A percentile compares a stretch with the other conserved stretches of the same genome.
Evolutionary conservation across 2,329 filamentous ascomycete species (phyloP).

Genomic region (Penicillium sp.): DNA sequence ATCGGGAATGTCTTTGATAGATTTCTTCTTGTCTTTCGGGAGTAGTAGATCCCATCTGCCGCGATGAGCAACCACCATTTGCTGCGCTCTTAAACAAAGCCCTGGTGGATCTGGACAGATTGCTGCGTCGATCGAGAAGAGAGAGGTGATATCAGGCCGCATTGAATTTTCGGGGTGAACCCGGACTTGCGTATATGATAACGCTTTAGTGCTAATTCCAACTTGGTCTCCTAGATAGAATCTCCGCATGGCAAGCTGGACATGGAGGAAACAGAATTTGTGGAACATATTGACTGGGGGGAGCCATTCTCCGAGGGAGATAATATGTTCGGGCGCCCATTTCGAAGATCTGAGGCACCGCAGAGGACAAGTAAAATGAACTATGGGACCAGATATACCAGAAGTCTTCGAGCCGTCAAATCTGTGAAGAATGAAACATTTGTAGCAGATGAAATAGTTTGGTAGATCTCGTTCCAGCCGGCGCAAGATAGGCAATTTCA

Average conservation of each 20-base stretch:
- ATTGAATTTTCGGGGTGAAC: not conserved
- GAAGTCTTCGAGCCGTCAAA: not conserved
- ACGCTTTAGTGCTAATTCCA: not conserved
- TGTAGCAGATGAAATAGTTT: not conserved
- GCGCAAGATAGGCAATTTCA: not conserved
- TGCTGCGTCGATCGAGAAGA: not conserved
- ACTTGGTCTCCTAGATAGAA: not conserved
- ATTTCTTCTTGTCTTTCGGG: not conserved
- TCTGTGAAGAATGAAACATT: not conserved
- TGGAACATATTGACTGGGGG: not conserved
- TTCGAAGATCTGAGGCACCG: too few relatives aligned
- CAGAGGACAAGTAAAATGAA: not conserved
- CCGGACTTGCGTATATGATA: not conserved
- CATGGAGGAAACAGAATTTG: not conserved
- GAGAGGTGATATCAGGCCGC: not conserved
- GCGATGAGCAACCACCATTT: not conserved
- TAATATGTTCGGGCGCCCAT: too few relatives aligned
- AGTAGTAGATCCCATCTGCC: not conserved
- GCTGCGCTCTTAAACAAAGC: not conserved
- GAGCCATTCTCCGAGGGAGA: too few relatives aligned
- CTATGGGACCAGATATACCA: not conserved
- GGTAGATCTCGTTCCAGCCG: constrained; percentile 1
- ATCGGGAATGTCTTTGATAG: not conserved
- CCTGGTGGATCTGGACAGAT: not conserved
- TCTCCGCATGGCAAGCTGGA: not conserved